Evolutionary conservation across 768 basidiomycete genomes (phyloP).

Genomic region (Lyophyllum decastes): DNA sequence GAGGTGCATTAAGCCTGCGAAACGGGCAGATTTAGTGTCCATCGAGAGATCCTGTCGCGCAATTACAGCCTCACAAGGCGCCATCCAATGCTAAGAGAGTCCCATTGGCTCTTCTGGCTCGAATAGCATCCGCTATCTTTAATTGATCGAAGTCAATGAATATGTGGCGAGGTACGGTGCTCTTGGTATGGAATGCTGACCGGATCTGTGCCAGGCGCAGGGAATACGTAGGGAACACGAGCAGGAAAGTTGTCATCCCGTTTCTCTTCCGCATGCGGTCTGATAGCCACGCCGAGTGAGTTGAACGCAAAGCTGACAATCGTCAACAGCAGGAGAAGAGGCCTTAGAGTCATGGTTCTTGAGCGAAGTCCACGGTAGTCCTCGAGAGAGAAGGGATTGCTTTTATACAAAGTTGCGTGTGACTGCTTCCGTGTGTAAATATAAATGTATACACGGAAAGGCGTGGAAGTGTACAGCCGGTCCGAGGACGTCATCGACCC

Average conservation of each 20-base stretch:
- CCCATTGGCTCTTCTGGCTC: conserved; percentile 32
- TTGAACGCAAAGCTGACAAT: neutral
- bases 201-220: conserved; percentile 32
- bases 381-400: neutral
- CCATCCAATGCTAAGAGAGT: conserved; percentile 40
- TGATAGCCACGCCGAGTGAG: conserved; percentile 4
- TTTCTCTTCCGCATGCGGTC: conserved; percentile 8
- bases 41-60: neutral
- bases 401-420: conserved; percentile 8
- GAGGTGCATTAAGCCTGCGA: conserved; percentile 29
- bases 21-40: neutral
- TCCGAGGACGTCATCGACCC: neutral
- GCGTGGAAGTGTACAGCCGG: too few relatives aligned
- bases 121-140: conserved; percentile 39
- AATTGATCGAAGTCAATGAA: neutral
- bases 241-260: conserved; percentile 41
- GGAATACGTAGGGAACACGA: conserved; percentile 44
- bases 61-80: conserved; percentile 28
- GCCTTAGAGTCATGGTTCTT: neutral
- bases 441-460: too few relatives aligned
- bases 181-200: conserved; percentile 12
- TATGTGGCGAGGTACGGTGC: neutral
- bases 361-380: neutral
- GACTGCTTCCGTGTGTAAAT: neutral
- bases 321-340: conserved; percentile 7